These are phyloP conservation scores for Solanum hybrid DNA, from an alignment of 305 asterid species.

Conservation along the genomic window DNA sequence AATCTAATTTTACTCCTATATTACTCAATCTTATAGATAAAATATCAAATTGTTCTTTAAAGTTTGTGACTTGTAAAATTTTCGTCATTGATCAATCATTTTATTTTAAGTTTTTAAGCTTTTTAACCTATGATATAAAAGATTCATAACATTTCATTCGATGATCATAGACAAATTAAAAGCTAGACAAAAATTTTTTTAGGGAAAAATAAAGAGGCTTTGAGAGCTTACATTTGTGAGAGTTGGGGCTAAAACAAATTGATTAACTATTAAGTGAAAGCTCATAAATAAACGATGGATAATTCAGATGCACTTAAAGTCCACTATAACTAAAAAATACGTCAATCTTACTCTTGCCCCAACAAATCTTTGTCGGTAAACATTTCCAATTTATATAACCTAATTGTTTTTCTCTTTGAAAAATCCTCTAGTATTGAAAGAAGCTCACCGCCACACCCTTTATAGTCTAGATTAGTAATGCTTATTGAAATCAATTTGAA, in stretches of 20 bases:
- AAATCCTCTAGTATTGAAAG: too few species aligned
- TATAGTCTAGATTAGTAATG: too few species aligned
- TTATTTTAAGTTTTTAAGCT: not conserved
- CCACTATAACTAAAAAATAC: not conserved
- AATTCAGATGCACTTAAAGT: too few species aligned
- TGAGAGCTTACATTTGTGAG: too few species aligned
- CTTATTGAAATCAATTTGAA: too few species aligned
- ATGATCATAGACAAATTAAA: not conserved
- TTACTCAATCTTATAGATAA: not conserved
- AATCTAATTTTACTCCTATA: not conserved
- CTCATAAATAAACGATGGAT: too few species aligned
- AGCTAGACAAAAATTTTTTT: not conserved
- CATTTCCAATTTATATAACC: not conserved
- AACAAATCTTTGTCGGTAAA: not conserved
- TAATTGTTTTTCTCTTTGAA: too few species aligned
- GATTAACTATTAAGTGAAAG: too few species aligned
- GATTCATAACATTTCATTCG: rapidly evolving
- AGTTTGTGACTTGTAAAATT: not conserved
- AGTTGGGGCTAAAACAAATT: too few species aligned
- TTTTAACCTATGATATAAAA: not conserved
- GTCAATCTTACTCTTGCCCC: not conserved
- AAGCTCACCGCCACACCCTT: not conserved
- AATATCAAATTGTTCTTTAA: not conserved
- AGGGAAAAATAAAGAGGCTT: too few species aligned
- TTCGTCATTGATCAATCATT: not conserved